Conservation (phyloP, 176 grass and related monocot genomes). For the Bonia amplexicaulis region DNA sequence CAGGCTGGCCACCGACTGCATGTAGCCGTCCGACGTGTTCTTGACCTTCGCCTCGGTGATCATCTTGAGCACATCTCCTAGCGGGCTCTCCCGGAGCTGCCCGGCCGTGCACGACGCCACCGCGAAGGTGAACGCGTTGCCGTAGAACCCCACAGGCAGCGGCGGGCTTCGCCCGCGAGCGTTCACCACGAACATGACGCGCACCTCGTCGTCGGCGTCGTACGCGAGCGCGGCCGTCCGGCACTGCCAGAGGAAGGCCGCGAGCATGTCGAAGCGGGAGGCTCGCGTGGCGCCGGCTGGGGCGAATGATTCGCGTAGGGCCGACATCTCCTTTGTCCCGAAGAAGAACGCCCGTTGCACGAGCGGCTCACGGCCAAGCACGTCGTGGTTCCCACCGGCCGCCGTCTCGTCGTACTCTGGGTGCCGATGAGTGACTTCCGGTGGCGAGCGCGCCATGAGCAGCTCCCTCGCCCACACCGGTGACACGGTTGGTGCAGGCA, state of each 20-base stretch:
- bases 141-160: slow-evolving; percentile 21
- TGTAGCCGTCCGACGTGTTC: not conserved
- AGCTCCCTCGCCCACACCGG: slow-evolving; percentile 18
- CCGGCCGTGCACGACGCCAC: not conserved
- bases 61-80: not conserved
- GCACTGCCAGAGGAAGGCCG: slow-evolving; percentile 21
- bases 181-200: slow-evolving; percentile 28
- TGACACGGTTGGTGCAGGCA: not conserved
- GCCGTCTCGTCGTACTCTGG: slow-evolving; percentile 13
- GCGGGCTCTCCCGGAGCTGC: not conserved
- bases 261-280: slow-evolving; percentile 27
- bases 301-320: not conserved
- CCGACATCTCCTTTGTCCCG: slow-evolving; percentile 12
- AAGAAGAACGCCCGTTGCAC: slow-evolving; percentile 26
- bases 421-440: slow-evolving; percentile 9
- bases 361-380: not conserved
- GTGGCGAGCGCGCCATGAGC: not conserved
- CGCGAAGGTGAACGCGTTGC: slow-evolving; percentile 6
- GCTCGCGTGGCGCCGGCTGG: not conserved
- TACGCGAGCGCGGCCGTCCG: slow-evolving; percentile 21
- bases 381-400: not conserved
- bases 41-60: slow-evolving; percentile 18
- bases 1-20: slow-evolving; percentile 29
- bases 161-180: not conserved
- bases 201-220: not conserved